A percentile compares a stretch with the other conserved stretches of the same genome.
Conservation (phyloP, 768 basidiomycete species). For the Rhodosporidiobolus odoratus region DNA sequence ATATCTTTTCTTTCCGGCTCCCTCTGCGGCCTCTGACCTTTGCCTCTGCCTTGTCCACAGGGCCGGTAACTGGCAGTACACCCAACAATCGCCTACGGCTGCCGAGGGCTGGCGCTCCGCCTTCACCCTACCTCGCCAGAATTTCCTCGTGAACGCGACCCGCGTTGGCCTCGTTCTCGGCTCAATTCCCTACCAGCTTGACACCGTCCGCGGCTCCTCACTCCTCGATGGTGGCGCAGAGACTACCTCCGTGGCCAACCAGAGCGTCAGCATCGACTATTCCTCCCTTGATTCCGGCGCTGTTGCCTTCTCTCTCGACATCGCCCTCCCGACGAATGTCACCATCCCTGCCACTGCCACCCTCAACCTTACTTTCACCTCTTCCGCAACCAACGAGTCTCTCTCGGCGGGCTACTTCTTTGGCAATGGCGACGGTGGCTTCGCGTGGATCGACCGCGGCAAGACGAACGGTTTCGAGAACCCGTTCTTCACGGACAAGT, state of each 20-base stretch:
- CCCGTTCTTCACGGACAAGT: constrained; percentile 5
- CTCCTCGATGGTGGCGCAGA: neutral
- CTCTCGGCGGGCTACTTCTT: constrained; percentile 7
- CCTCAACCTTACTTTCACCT: neutral
- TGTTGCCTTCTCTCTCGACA: neutral
- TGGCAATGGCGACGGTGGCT: neutral
- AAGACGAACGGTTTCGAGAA: neutral
- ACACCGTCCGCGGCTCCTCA: neutral
- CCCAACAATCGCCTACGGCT: constrained; percentile 10
- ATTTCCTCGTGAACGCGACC: constrained; percentile 4
- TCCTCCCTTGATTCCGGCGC: neutral
- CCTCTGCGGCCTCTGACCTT: too few relatives aligned
- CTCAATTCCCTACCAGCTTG: constrained; percentile 1
- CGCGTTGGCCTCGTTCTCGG: constrained; percentile 6
- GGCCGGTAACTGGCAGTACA: constrained; percentile 13
- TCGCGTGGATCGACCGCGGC: neutral
- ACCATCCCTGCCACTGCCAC: neutral
- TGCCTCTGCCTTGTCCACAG: neutral
- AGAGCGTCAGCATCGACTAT: neutral
- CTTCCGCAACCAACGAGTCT: constrained; percentile 6
- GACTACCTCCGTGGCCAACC: neutral
- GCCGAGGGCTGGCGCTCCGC: constrained; percentile 13
- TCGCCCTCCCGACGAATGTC: neutral
- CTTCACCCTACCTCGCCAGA: constrained; percentile 6
- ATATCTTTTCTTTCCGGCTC: too few relatives aligned